Evolutionary conservation across 768 basidiomycete genomes (phyloP), one percentile per base, ranked within the genome.

Genomic region (Lactifluus pinguis): DNA sequence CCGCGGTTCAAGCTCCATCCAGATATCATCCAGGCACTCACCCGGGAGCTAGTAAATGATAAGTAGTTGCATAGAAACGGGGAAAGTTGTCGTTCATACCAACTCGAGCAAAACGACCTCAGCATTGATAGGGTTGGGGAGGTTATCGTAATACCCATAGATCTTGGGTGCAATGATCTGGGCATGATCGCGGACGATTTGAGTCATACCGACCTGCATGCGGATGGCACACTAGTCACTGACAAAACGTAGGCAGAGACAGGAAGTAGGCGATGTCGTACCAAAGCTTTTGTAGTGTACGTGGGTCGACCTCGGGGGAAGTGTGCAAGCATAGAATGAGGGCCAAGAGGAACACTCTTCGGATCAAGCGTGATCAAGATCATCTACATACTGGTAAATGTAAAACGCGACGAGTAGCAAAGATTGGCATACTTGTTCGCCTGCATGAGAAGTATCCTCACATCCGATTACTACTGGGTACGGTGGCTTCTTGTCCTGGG

Each of bases 91-190:
- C 38, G 49, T 11, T 50, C 68, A 30, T 59, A 72, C 71, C 69
- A 72, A 68, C 58, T 72, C 72, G 32, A 72, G 61, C 25, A 72
- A 63, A 21, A 72, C 71, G 11, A 72, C 71, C 49, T 72, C 71
- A 13, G 71, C 70, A 39, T 69, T 71, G 17, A 72, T 63, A 30
- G 66, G 65, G 57, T 72, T 71, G 15, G 68, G 65, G 36, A 66
- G 38, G 60, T 68, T 61, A 56, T 72, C 71, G 41, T 61, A 62
- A 44, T 68, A 72, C 19, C 66, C 69, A 32, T 72, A 71, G 36
- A 72, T 67, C 58, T 72, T 71, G 11, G 71, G 71, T 13, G 69
- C 69, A 19, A 59, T 60, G 32, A 71, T 64, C 41, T 60, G 63
- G 21, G 58, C 64, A 11, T 63, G 54, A 39, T 65, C 59, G 45